These are phyloP conservation scores for Hypoxylon subgilvum DNA, from an alignment of 495 filamentous ascomycete genomes.

Conservation along the genomic window DNA sequence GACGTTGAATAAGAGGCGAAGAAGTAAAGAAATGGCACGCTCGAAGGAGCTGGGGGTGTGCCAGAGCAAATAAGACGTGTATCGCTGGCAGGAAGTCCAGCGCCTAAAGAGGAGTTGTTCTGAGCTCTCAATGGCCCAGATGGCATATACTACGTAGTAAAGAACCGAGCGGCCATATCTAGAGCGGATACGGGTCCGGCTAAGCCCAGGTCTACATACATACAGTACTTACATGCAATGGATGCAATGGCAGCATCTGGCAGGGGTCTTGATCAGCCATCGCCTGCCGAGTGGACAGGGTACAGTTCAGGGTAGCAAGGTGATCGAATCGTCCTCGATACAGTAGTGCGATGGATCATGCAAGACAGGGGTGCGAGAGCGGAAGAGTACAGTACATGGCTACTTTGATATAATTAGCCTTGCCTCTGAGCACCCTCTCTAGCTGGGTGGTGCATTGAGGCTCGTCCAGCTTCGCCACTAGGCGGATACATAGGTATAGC, in stretches of 20 bases:
- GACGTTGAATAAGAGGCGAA: conserved; percentile 43
- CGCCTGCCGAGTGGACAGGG: conserved; percentile 43
- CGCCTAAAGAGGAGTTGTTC: conserved; percentile 46
- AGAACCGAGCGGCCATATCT: conserved; percentile 46
- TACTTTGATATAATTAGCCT: conserved; percentile 43
- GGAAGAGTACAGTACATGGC: conserved; percentile 32
- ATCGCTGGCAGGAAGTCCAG: conserved; percentile 44
- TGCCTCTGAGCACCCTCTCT: conserved; percentile 13
- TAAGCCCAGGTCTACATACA: conserved; percentile 41
- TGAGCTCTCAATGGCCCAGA: conserved; percentile 47
- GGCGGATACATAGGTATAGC: conserved; percentile 16
- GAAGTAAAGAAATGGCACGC: conserved; percentile 40
- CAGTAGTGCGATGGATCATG: conserved; percentile 42
- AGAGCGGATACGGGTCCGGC: conserved; percentile 47
- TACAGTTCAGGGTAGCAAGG: conserved; percentile 42
- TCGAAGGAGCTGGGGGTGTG: conserved; percentile 47
- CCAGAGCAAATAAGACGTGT: conserved; percentile 44
- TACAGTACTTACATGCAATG: conserved; percentile 38
- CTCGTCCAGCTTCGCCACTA: conserved; percentile 38
- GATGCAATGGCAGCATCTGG: conserved; percentile 42
- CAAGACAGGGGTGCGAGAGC: conserved; percentile 32
- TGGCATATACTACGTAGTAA: conserved; percentile 44
- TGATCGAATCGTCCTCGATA: conserved; percentile 43
- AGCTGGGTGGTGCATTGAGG: conserved; percentile 12
- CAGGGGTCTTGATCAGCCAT: conserved; percentile 46